Percentiles rank a stretch among this genome's conserved stretches.
Evolutionary conservation across 495 filamentous ascomycete genomes (phyloP).

Genomic region (Neurospora africana): DNA sequence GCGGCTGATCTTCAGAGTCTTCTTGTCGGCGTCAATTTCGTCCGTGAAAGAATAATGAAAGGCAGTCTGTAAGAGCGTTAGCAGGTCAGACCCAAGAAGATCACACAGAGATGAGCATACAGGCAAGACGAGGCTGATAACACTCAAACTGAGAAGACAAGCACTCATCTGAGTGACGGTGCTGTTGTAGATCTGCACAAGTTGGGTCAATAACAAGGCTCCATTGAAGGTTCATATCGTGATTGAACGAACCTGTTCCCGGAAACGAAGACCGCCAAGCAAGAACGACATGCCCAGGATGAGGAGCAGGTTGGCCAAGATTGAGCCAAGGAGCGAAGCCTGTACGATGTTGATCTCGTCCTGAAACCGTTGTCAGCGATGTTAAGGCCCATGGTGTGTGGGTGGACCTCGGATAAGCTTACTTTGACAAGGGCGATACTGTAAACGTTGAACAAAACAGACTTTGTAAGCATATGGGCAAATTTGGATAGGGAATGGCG

Average conservation of each 20-base stretch:
- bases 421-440: conserved; percentile 60
- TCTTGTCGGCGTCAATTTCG: conserved; percentile 46
- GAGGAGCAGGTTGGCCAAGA: conserved; percentile 75
- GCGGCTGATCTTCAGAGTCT: conserved; percentile 73
- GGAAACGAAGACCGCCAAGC: conserved; percentile 74
- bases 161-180: conserved; percentile 94
- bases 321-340: conserved; percentile 78
- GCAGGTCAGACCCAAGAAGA: not conserved
- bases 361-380: conserved; percentile 31
- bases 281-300: conserved; percentile 89
- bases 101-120: conserved; percentile 25
- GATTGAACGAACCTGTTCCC: conserved; percentile 56
- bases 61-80: conserved; percentile 47
- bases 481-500: not conserved
- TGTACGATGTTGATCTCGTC: conserved; percentile 85
- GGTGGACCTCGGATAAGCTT: conserved; percentile 17
- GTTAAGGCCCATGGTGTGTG: not conserved
- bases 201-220: conserved; percentile 12
- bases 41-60: conserved; percentile 81
- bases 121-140: conserved; percentile 73
- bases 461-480: not conserved
- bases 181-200: conserved; percentile 74
- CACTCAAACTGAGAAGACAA: conserved; percentile 78
- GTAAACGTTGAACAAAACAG: conserved; percentile 13
- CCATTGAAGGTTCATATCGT: not conserved